Evolutionary conservation across 1,284 basidiomycete genomes (phyloP), one percentile per base, ranked within the genome.

Genomic region (Irpex rosettiformis): DNA sequence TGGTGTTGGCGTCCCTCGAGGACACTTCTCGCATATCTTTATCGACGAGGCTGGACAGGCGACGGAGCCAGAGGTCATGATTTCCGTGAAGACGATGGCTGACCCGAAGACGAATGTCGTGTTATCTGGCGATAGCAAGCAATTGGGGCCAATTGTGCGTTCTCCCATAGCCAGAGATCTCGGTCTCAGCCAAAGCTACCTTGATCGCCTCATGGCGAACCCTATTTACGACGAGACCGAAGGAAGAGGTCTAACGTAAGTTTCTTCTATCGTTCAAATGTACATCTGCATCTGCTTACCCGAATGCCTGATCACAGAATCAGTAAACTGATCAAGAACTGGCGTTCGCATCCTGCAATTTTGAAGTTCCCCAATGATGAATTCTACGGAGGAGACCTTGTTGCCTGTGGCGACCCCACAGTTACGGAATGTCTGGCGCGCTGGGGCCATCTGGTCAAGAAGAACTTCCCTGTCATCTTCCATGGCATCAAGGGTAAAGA

Each of bases 11-110:
- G 75, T 88, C 52, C 67, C 76, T 1, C 74, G 79, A 8, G 84
- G 84, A 0, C 83, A 87, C 68, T 87, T 82, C 65, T 77, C 72
- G 1, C 81, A 86, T 59, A 82, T 88, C 11, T 85, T 88, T 64
- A 71, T 85, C 10, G 85, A 88, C 65, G 85, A 88, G 64, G 84
- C 85, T 7, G 85, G 83, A 0, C 84, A 87, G 63, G 83, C 84
- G 1, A 80, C 76, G 18, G 84, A 86, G 62, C 82, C 83, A 0
- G 82, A 85, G 62, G 69, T 76, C 11, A 81, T 85, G 77, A 73
- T 84, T 3, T 72, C 80, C 0, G 74, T 86, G 59, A 79, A 78
- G 71, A 80, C 75, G 8, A 71, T 80, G 56, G 79, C 79, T 0
- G 72, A 75, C 58, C 61, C 69, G 8, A 60, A 69, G 3, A 83